Conservation (phyloP, 2,329 filamentous ascomycete species). For the Alternaria gaisen region DNA sequence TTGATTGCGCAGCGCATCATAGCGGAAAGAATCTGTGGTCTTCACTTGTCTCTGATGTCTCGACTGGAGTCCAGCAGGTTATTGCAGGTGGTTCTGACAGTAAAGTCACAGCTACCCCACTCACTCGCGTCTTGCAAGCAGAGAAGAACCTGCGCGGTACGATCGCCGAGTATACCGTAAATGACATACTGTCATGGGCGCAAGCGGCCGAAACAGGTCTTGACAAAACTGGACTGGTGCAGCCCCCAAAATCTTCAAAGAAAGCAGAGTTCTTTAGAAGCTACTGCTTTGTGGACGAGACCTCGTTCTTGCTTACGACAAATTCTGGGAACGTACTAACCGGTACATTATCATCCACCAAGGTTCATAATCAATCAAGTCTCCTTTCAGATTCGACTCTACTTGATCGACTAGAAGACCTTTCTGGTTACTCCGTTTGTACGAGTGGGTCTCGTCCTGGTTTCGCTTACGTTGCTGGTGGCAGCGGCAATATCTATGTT, state of each 20-base stretch:
- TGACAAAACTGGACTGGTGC: not conserved
- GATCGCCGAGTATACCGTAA: constrained; percentile 36
- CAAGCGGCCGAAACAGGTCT: not conserved
- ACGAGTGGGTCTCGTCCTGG: constrained; percentile 48
- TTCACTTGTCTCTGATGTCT: constrained; percentile 17
- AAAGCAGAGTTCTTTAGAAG: constrained; percentile 61
- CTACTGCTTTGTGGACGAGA: constrained; percentile 69
- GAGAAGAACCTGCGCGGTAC: not conserved
- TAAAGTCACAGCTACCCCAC: constrained; percentile 54
- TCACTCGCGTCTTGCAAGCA: constrained; percentile 12
- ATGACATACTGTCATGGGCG: constrained; percentile 32
- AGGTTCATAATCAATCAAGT: not conserved
- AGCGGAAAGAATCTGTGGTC: constrained; percentile 94
- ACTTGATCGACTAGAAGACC: constrained; percentile 45
- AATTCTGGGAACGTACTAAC: constrained; percentile 66
- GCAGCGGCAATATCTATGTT: constrained; percentile 55
- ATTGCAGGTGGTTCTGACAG: constrained; percentile 81
- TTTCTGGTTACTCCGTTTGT: constrained; percentile 60
- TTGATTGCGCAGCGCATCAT: constrained; percentile 70
- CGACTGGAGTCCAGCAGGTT: constrained; percentile 22
- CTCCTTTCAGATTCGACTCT: constrained; percentile 35
- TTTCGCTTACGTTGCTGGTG: constrained; percentile 58
- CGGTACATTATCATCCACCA: constrained; percentile 21
- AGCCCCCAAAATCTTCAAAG: constrained; percentile 31
- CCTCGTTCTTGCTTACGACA: constrained; percentile 66